These are phyloP conservation scores for Penicillium taxi DNA, from an alignment of 495 filamentous ascomycete genomes.

Conservation along the genomic window DNA sequence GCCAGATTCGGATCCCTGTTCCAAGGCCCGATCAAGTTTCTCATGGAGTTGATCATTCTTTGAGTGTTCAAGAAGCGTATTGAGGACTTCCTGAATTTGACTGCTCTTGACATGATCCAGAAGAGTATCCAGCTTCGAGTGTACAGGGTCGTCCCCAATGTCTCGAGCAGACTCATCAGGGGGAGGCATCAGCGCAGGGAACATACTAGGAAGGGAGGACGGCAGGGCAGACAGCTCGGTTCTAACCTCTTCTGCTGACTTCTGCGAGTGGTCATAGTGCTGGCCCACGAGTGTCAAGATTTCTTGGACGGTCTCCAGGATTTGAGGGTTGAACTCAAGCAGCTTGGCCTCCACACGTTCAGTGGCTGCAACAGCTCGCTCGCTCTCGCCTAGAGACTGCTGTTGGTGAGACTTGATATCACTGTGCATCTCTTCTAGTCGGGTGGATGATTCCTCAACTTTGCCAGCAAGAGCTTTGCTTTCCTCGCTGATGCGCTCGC, in stretches of 20 bases:
- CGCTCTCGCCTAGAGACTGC: constrained; percentile 66
- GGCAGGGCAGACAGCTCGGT: constrained; percentile 46
- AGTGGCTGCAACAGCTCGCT: constrained; percentile 59
- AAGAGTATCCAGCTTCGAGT: constrained; percentile 80
- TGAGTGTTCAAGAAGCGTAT: constrained; percentile 61
- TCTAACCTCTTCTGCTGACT: constrained; percentile 43
- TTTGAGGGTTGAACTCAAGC: constrained; percentile 74
- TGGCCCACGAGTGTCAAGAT: constrained; percentile 71
- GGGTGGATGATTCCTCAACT: constrained; percentile 66
- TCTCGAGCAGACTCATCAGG: constrained; percentile 47
- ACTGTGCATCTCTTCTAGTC: constrained; percentile 66
- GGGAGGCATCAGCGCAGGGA: constrained; percentile 43
- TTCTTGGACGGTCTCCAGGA: constrained; percentile 72
- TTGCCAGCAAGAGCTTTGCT: constrained; percentile 74
- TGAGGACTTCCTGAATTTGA: constrained; percentile 71
- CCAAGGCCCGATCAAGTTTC: constrained; percentile 51
- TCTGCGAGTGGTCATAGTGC: constrained; percentile 63
- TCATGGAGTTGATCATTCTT: constrained; percentile 36
- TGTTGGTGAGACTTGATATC: constrained; percentile 69
- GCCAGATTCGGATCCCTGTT: constrained; percentile 40
- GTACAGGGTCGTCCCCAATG: constrained; percentile 58
- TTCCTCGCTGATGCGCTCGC: constrained; percentile 75
- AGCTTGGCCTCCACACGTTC: constrained; percentile 69
- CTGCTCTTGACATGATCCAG: constrained; percentile 50
- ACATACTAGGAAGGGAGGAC: constrained; percentile 37